phyloP scores from a whole-genome alignment of 2,329 filamentous ascomycete species.

The Penicillium palitans region DNA sequence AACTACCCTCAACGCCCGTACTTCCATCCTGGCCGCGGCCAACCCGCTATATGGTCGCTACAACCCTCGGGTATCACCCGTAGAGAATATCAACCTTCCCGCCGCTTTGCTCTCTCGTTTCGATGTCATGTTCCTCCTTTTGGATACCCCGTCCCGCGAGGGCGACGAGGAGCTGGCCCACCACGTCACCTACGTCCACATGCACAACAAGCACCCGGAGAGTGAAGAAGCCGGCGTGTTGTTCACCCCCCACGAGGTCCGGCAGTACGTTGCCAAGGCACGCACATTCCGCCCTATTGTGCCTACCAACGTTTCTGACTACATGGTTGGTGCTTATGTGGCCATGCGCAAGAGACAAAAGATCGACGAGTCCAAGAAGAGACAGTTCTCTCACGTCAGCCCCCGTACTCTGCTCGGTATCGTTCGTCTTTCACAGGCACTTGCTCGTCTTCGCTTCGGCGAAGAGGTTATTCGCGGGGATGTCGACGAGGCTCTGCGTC shows the following conservation, averaged over 20 bases:
- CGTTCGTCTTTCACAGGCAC: constrained; percentile 86
- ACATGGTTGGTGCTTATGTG: constrained; percentile 96
- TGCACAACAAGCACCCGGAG: constrained; percentile 91
- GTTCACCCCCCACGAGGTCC: constrained; percentile 89
- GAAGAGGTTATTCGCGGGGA: constrained; percentile 84
- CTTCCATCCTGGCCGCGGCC: constrained; percentile 90
- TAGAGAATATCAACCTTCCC: constrained; percentile 99
- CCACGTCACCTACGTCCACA: constrained; percentile 95
- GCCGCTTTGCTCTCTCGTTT: constrained; percentile 95
- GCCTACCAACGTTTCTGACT: constrained; percentile 82
- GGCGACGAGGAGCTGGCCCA: constrained; percentile 89
- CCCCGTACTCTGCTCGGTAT: constrained; percentile 91
- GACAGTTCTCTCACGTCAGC: constrained; percentile 91
- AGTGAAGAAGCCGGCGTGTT: constrained; percentile 66
- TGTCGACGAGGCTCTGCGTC: constrained; percentile 88
- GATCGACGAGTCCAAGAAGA: constrained; percentile 84
- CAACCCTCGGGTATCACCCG: constrained; percentile 93
- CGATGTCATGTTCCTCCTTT: constrained; percentile 92
- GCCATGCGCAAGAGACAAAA: constrained; percentile 90
- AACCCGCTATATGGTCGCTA: constrained; percentile 98
- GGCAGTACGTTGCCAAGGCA: constrained; percentile 92
- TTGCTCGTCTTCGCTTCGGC: constrained; percentile 88
- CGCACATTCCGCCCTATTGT: constrained; percentile 85
- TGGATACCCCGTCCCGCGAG: constrained; percentile 89
- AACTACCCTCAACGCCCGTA: constrained; percentile 92